Evolutionary conservation across 2,329 filamentous ascomycete genomes (phyloP).

Genomic region (Colletotrichum paranaense): DNA sequence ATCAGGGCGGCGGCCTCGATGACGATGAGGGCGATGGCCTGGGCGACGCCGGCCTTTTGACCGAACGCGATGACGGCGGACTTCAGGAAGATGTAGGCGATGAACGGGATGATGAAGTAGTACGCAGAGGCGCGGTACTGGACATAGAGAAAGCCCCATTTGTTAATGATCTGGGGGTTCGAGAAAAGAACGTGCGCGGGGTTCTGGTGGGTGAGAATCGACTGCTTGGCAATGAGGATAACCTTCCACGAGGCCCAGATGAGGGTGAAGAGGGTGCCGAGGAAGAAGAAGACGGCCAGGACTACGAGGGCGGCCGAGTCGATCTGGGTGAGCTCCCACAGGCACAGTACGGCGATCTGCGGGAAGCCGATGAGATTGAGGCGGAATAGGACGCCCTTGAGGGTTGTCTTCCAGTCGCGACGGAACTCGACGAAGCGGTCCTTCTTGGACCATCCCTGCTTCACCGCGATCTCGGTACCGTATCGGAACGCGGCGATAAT

Average conservation of each 20-base stretch:
- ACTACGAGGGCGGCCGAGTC: conserved; percentile 90
- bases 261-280: conserved; percentile 82
- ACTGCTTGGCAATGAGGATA: conserved; percentile 87
- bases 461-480: conserved; percentile 80
- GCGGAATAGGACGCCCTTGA: conserved; percentile 94
- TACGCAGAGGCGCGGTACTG: conserved; percentile 96
- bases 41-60: conserved; percentile 76
- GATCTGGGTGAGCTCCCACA: conserved; percentile 90
- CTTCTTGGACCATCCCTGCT: conserved; percentile 79
- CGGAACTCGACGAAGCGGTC: conserved; percentile 95
- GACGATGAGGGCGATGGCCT: conserved; percentile 87
- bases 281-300: conserved; percentile 87
- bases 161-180: conserved; percentile 90
- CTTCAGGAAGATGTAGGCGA: conserved; percentile 85
- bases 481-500: conserved; percentile 84
- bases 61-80: conserved; percentile 87
- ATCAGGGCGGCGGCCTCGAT: conserved; percentile 86
- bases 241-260: conserved; percentile 92
- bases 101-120: conserved; percentile 88
- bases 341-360: conserved; percentile 87
- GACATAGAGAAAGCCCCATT: conserved; percentile 98
- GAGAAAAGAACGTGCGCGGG: conserved; percentile 97
- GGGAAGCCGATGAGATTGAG: conserved; percentile 91
- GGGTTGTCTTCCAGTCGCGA: conserved; percentile 90
- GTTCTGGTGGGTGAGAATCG: conserved; percentile 92